Evolutionary conservation across 768 basidiomycete species (phyloP).

Genomic region (Mrakia frigida): DNA sequence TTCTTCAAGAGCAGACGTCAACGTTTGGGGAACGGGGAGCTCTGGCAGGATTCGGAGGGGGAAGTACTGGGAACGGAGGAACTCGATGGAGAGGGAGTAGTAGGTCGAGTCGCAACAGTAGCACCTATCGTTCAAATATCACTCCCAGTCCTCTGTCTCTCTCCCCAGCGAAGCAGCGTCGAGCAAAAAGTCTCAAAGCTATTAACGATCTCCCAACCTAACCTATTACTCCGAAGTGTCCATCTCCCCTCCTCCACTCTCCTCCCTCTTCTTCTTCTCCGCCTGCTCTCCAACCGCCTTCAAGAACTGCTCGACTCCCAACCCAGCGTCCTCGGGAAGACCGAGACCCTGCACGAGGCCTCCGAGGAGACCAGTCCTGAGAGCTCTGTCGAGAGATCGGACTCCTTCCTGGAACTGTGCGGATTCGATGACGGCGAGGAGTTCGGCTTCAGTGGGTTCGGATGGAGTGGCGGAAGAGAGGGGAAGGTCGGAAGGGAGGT

Average conservation of each 20-base stretch:
- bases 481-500: constrained; percentile 27
- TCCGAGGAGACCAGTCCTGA: constrained; percentile 25
- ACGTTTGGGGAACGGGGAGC: too few species aligned
- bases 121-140: too few species aligned
- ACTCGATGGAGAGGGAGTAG: too few species aligned
- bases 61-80: too few species aligned
- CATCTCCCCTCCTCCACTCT: constrained; percentile 5
- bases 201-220: too few species aligned
- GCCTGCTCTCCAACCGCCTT: constrained; percentile 29
- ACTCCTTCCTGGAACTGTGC: constrained; percentile 29
- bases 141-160: too few species aligned
- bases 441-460: constrained; percentile 26
- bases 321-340: constrained; percentile 25
- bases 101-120: too few species aligned
- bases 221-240: constrained; percentile 5
- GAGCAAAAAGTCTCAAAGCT: too few species aligned
- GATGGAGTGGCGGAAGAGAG: neutral
- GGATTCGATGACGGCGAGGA: constrained; percentile 21
- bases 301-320: constrained; percentile 28
- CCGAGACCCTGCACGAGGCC: constrained; percentile 22
- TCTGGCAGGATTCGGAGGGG: too few species aligned
- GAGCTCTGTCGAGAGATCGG: constrained; percentile 23
- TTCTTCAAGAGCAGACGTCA: too few species aligned
- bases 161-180: too few species aligned
- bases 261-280: neutral